Percentiles rank a stretch among this genome's conserved stretches.
Evolutionary conservation across 2,329 filamentous ascomycete species (phyloP).

Genomic region (Talaromyces sp.): DNA sequence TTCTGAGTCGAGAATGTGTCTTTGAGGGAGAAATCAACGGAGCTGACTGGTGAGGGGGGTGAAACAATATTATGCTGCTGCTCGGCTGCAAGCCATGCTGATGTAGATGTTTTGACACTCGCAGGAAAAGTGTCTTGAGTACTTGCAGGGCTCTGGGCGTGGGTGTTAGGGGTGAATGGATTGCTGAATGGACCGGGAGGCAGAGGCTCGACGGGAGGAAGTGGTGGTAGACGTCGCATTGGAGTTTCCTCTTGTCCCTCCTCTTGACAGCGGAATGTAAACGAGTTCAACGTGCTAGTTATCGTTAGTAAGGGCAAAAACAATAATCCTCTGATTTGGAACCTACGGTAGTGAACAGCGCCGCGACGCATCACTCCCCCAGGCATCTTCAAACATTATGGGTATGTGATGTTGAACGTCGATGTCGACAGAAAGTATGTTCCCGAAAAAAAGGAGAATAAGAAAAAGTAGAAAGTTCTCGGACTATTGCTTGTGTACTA

Average conservation of each 20-base stretch:
- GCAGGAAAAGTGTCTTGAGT: slow-evolving; percentile 34
- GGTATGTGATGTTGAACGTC: background rate
- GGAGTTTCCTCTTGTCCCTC: slow-evolving; percentile 29
- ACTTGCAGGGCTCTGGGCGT: slow-evolving; percentile 33
- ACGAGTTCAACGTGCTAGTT: slow-evolving; percentile 25
- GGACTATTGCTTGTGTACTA: slow-evolving; percentile 2
- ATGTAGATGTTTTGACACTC: slow-evolving; percentile 27
- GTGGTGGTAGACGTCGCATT: slow-evolving; percentile 37
- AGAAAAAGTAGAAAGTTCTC: slow-evolving; percentile 14
- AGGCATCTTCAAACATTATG: slow-evolving; percentile 33
- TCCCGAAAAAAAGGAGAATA: slow-evolving; percentile 5
- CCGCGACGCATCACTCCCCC: slow-evolving; percentile 28
- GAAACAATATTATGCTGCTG: slow-evolving; percentile 25
- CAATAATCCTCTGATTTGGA: background rate
- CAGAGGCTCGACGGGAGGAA: slow-evolving; percentile 36
- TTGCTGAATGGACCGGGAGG: slow-evolving; percentile 40
- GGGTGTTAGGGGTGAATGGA: slow-evolving; percentile 30
- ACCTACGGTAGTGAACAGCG: slow-evolving; percentile 39
- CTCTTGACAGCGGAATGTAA: slow-evolving; percentile 22
- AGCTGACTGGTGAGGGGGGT: slow-evolving; percentile 39
- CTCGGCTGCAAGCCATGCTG: slow-evolving; percentile 29
- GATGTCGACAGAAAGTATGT: slow-evolving; percentile 3
- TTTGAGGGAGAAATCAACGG: slow-evolving; percentile 37
- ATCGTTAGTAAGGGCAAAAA: background rate
- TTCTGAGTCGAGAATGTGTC: slow-evolving; percentile 33